Percentiles rank a stretch among this genome's conserved stretches.
These are phyloP conservation scores for Trichoderma arundinaceum DNA, from an alignment of 2,329 filamentous ascomycete species.

Conservation along the genomic window DNA sequence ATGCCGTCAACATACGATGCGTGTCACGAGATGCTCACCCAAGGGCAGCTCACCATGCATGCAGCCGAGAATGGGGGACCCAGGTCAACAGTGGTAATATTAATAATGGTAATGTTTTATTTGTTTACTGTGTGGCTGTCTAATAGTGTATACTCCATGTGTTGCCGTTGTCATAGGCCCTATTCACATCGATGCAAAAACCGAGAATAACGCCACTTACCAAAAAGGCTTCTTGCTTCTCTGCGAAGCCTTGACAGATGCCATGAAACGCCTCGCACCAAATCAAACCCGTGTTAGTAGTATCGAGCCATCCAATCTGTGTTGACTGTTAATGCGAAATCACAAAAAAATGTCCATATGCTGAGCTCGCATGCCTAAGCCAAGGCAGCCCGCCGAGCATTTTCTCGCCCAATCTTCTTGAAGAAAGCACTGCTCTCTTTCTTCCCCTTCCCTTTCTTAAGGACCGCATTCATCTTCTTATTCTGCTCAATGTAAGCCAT, in stretches of 20 bases:
- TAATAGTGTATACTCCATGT: not conserved
- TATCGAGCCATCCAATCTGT: slow-evolving; percentile 21
- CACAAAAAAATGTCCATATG: not conserved
- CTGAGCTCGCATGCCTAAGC: not conserved
- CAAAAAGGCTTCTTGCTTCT: not conserved
- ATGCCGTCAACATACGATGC: slow-evolving; percentile 17
- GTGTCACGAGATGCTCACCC: slow-evolving; percentile 16
- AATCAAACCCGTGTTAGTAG: not conserved
- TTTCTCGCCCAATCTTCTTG: slow-evolving; percentile 52
- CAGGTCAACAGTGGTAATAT: not conserved
- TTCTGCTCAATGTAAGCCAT: slow-evolving; percentile 96
- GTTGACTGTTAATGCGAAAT: not conserved
- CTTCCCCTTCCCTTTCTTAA: slow-evolving; percentile 48
- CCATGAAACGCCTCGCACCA: not conserved
- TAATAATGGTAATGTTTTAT: not conserved
- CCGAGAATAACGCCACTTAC: slow-evolving; percentile 6
- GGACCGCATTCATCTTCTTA: slow-evolving; percentile 64
- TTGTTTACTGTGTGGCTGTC: not conserved
- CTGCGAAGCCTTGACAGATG: not conserved
- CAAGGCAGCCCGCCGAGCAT: slow-evolving; percentile 44
- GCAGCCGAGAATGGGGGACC: not conserved
- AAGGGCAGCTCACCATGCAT: not conserved
- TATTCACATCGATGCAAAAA: not conserved
- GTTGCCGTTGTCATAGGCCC: not conserved
- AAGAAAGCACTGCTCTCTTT: slow-evolving; percentile 50